Conservation (phyloP, 1,284 basidiomycete species). For the Apiotrichum mycotoxinovorans region DNA sequence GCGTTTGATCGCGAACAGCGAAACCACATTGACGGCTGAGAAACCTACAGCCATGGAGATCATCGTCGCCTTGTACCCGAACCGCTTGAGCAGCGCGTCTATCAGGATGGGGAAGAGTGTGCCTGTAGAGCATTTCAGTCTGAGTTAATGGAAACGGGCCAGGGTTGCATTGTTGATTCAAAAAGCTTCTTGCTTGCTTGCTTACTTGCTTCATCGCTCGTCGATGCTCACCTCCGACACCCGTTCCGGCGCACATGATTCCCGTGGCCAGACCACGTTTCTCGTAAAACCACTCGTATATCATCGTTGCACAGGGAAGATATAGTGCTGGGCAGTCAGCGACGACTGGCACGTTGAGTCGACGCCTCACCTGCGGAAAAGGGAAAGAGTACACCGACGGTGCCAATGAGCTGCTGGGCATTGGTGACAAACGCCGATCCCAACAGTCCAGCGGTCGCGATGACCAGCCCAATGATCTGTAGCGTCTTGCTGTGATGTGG, state of each 20-base stretch:
- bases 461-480: constrained; percentile 31
- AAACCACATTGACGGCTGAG: constrained; percentile 27
- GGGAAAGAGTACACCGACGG: constrained; percentile 44
- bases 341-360: background rate
- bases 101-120: constrained; percentile 44
- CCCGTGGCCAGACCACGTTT: constrained; percentile 44
- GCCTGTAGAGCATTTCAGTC: background rate
- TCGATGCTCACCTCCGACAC: constrained; percentile 43
- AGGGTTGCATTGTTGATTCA: too few relatives aligned
- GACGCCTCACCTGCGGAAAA: constrained; percentile 34
- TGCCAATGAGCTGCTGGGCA: constrained; percentile 48
- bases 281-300: constrained; percentile 47
- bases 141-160: too few relatives aligned
- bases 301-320: constrained; percentile 43
- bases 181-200: too few relatives aligned
- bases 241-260: constrained; percentile 47
- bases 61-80: constrained; percentile 47
- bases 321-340: constrained; percentile 23
- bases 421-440: constrained; percentile 31
- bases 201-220: too few relatives aligned
- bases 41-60: constrained; percentile 39
- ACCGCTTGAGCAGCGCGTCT: constrained; percentile 31
- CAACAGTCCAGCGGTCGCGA: constrained; percentile 26
- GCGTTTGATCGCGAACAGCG: constrained; percentile 41
- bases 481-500: constrained; percentile 25